phyloP scores from a whole-genome alignment of 2,329 filamentous ascomycete species.

The Zymoseptoria ardabiliae region DNA sequence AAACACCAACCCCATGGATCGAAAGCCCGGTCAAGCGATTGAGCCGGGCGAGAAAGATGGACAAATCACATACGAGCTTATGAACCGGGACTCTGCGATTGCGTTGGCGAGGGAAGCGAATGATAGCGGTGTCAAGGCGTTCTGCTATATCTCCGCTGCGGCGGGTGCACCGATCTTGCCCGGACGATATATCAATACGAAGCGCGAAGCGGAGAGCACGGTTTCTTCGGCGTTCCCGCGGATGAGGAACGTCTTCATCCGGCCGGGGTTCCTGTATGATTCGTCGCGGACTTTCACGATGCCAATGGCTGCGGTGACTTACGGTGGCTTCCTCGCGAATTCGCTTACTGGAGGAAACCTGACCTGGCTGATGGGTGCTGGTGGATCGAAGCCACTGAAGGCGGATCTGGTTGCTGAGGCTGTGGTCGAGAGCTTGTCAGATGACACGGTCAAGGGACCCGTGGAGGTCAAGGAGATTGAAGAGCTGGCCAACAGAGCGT shows the following conservation, averaged over 20 bases:
- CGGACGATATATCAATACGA: slow-evolving; percentile 78
- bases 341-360: slow-evolving; percentile 67
- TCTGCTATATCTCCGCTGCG: slow-evolving; percentile 84
- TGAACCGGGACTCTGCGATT: slow-evolving; percentile 89
- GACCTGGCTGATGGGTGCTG: slow-evolving; percentile 69
- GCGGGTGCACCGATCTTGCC: slow-evolving; percentile 80
- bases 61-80: slow-evolving; percentile 89
- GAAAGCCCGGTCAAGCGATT: slow-evolving; percentile 52
- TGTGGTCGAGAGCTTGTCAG: slow-evolving; percentile 76
- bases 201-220: slow-evolving; percentile 77
- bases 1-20: slow-evolving; percentile 59
- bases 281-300: slow-evolving; percentile 72
- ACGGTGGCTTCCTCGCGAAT: slow-evolving; percentile 70
- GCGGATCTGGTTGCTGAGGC: slow-evolving; percentile 83
- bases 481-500: slow-evolving; percentile 68
- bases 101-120: slow-evolving; percentile 71
- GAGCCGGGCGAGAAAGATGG: slow-evolving; percentile 59
- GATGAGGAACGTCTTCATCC: slow-evolving; percentile 73
- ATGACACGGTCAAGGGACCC: slow-evolving; percentile 64
- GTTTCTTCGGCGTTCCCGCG: slow-evolving; percentile 65
- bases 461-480: slow-evolving; percentile 77
- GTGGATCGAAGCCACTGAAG: slow-evolving; percentile 77
- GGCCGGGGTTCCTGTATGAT: slow-evolving; percentile 87
- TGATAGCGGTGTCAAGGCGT: slow-evolving; percentile 57
- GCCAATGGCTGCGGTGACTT: slow-evolving; percentile 71